phyloP scores from a whole-genome alignment of 2,329 filamentous ascomycete species.

The Simplicillium aogashimaense region DNA sequence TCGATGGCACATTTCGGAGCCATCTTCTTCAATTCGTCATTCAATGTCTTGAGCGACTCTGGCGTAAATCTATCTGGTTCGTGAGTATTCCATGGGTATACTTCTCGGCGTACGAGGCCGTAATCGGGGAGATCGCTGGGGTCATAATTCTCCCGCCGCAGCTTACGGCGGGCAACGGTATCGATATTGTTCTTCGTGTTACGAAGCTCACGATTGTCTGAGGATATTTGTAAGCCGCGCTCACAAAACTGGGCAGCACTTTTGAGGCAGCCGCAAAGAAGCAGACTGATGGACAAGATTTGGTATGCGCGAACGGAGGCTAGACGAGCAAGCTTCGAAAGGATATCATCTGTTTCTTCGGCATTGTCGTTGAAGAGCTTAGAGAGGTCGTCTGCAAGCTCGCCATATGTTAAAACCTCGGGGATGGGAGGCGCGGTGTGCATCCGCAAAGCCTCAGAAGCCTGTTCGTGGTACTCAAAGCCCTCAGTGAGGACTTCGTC shows the following conservation, averaged over 20 bases:
- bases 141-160: slow-evolving; percentile 35
- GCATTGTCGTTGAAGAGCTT: slow-evolving; percentile 20
- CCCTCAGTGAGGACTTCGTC: slow-evolving; percentile 72
- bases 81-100: slow-evolving; percentile 60
- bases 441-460: slow-evolving; percentile 38
- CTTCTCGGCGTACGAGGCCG: slow-evolving; percentile 58
- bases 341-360: slow-evolving; percentile 20
- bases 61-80: slow-evolving; percentile 62
- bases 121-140: slow-evolving; percentile 54
- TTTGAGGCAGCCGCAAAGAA: slow-evolving; percentile 58
- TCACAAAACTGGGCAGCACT: slow-evolving; percentile 58
- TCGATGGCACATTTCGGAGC: slow-evolving; percentile 77
- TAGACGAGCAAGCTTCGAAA: slow-evolving; percentile 32
- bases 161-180: slow-evolving; percentile 37
- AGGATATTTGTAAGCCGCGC: slow-evolving; percentile 46
- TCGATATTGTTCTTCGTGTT: slow-evolving; percentile 44
- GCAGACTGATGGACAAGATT: slow-evolving; percentile 45
- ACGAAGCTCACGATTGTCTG: slow-evolving; percentile 44
- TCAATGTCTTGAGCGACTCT: slow-evolving; percentile 62
- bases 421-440: slow-evolving; percentile 24
- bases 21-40: slow-evolving; percentile 54
- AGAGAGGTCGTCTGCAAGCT: slow-evolving; percentile 24
- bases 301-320: slow-evolving; percentile 50
- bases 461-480: slow-evolving; percentile 72
- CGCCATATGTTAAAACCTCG: slow-evolving; percentile 35